Base-by-base conservation (phyloP, 1,284 basidiomycete genomes). In the Ustilago nuda region DNA sequence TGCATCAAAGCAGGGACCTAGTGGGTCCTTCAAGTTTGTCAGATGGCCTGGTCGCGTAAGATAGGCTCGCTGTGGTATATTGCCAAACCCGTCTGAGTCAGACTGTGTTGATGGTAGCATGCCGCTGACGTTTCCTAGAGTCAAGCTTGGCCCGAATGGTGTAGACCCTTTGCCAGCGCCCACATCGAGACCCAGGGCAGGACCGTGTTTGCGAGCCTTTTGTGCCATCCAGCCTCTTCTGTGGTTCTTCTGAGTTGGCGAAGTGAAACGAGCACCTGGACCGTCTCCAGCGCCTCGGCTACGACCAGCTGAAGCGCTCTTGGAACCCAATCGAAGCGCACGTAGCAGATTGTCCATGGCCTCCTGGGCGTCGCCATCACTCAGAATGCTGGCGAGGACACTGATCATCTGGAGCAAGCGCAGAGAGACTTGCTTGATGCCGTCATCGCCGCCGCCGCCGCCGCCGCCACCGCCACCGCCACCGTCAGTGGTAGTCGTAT, bases 331-430 rank as follows among this genome's bases (percentile, higher is more conserved):
- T 15, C 84, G 70, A 27, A 86, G 66, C 0, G 80, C 65, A 11
- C 76, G 70, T 12, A 85, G 61, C 19, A 87, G 61, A 3, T 59
- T 67, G 53, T 87, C 86, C 60, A 86, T 76, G 37, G 79, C 82
- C 12, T 56, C 53, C 56, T 87, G 87, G 5, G 82, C 78, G n/a
- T 82, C 83, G 65, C 87, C 87, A 17, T 80, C 76, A 30, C 83
- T 84, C 9, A 80, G 62, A 5, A 86, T 68, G 36, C 79, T 70
- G 11, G 76, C 70, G 35, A 87, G 78, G 19, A 87, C 77, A 51
- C 74, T 73, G 36, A 73, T 70, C 78, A 86, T 85, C 66, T 86
- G 86, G 30, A 82, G 45, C n/a, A 84, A 53, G 19, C 71, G 65
- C 19, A 78, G 57, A 8, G 72, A 81, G 8, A 82, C 63, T 50